These are phyloP conservation scores for Cercospora sp. DNA, from an alignment of 2,329 filamentous ascomycete species.

Conservation along the genomic window DNA sequence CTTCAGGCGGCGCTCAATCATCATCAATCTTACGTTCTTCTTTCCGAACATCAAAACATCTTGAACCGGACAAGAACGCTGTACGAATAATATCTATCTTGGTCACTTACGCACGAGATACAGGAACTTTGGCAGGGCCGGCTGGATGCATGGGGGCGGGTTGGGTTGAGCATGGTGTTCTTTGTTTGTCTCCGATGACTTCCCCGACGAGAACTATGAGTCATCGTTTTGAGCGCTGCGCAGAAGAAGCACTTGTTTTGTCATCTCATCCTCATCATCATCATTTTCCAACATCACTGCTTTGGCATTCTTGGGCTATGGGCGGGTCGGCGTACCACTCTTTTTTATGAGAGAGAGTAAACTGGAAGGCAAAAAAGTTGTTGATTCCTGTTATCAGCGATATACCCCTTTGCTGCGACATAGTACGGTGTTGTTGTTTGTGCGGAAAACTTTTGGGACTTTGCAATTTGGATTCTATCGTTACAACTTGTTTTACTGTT, in stretches of 20 bases:
- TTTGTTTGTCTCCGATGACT: slow-evolving; percentile 13
- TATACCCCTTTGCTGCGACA: slow-evolving; percentile 16
- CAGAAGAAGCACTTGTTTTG: not conserved
- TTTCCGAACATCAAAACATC: not conserved
- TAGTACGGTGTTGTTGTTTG: slow-evolving; percentile 4
- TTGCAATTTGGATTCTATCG: too few relatives aligned
- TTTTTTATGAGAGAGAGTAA: not conserved
- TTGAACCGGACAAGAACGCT: slow-evolving; percentile 1
- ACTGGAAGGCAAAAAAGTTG: slow-evolving; percentile 12
- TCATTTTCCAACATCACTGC: too few relatives aligned
- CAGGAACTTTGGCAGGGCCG: not conserved
- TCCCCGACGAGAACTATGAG: slow-evolving; percentile 7
- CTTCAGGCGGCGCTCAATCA: not conserved
- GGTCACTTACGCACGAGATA: not conserved
- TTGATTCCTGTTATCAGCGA: slow-evolving; percentile 11
- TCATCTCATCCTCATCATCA: slow-evolving; percentile 1
- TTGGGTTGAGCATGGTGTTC: slow-evolving; percentile 7
- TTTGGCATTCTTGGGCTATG: slow-evolving; percentile 1
- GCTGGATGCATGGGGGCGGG: not conserved
- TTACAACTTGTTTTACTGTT: not conserved
- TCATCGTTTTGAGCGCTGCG: slow-evolving; percentile 13
- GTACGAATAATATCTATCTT: slow-evolving; percentile 10
- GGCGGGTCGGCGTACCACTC: not conserved
- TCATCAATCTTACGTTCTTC: slow-evolving; percentile 2
- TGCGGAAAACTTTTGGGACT: not conserved